Base-by-base conservation (phyloP, 495 filamentous ascomycete genomes). In the Neurospora africana region DNA sequence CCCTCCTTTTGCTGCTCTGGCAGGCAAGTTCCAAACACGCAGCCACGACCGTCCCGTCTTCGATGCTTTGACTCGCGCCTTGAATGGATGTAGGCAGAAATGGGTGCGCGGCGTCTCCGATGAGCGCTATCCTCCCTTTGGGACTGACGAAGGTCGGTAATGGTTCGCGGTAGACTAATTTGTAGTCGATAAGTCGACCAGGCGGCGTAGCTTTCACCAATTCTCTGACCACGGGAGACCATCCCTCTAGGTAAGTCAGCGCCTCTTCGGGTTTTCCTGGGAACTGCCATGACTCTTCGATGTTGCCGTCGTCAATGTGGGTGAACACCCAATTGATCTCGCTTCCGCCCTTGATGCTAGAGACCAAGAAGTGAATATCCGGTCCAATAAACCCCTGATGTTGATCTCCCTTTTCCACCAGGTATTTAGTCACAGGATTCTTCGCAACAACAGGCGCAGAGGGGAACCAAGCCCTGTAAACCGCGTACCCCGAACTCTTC, bases 251-350 rank as follows among this genome's bases (percentile, higher is more conserved):
- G 21, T 86, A 81, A 58, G 82, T 84, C 33, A 89, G 81, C 11
- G 89, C 89, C 74, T 91, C 88, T 67, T 84, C 82, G 2, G 90
- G 82, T 67, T 86, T 84, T 15, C 88, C 89, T 2, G 88, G 87
- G 37, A 89, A 86, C 68, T 86, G 86, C 89, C 89, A 91, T 39
- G 85, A 87, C 78, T 91, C 89, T 70, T 89, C 87, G 65, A 84
- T 80, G 70, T 80, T 79, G 3, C 78, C 77, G 43, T 80, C 78
- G 30, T 80, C 79, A 37, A 80, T 85, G 75, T 91, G 90, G 10
- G 90, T 92, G 40, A 90, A 86, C 19, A 91, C 90, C 90, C 89
- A 92, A 73, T 88, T 90, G 58, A 91, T 88, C 73, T 91, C 89
- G 30, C 82, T 82, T 1, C 89, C 89, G 69, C 84, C 83, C 80